Percentiles rank a stretch among this genome's conserved stretches.
Evolutionary conservation across 371 early-diverging fungal species (phyloP).

Genomic region (Mortierella sp.): DNA sequence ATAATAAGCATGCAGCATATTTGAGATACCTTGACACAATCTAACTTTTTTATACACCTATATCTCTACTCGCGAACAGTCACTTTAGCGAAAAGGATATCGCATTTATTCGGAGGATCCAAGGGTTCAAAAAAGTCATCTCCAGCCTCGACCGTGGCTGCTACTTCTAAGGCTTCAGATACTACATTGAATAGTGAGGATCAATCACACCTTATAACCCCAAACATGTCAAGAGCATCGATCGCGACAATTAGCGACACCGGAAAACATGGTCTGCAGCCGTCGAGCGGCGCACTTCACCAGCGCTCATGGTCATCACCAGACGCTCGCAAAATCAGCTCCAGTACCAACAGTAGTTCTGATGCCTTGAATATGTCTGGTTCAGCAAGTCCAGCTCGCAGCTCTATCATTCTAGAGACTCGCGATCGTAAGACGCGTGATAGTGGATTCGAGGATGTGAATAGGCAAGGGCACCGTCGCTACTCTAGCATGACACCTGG

Average conservation of each 20-base stretch:
- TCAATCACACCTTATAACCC: neutral
- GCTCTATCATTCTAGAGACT: conserved; percentile 4
- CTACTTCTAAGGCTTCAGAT: neutral
- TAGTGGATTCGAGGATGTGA: conserved; percentile 32
- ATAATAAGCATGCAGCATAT: too few species aligned
- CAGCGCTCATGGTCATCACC: conserved; percentile 13
- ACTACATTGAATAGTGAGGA: neutral
- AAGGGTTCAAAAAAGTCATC: conserved; percentile 17
- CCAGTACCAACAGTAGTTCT: neutral
- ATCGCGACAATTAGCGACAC: conserved; percentile 12
- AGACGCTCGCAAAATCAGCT: neutral
- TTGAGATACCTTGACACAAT: too few species aligned
- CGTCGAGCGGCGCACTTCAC: conserved; percentile 2
- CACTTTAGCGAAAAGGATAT: conserved; percentile 41
- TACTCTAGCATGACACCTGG: conserved; percentile 19
- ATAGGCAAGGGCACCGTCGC: conserved; percentile 21
- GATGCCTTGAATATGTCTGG: neutral
- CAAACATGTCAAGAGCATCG: conserved; percentile 4
- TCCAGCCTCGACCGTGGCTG: neutral
- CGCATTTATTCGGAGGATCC: conserved; percentile 31
- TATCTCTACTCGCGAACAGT: conserved; percentile 13
- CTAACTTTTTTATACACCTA: neutral
- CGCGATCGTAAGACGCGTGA: conserved; percentile 31
- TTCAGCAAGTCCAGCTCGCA: neutral
- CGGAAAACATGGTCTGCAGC: conserved; percentile 10